Evolutionary conservation across 1,284 basidiomycete species (phyloP), one percentile per base, ranked within the genome.

Genomic region (Moniliella sp.): DNA sequence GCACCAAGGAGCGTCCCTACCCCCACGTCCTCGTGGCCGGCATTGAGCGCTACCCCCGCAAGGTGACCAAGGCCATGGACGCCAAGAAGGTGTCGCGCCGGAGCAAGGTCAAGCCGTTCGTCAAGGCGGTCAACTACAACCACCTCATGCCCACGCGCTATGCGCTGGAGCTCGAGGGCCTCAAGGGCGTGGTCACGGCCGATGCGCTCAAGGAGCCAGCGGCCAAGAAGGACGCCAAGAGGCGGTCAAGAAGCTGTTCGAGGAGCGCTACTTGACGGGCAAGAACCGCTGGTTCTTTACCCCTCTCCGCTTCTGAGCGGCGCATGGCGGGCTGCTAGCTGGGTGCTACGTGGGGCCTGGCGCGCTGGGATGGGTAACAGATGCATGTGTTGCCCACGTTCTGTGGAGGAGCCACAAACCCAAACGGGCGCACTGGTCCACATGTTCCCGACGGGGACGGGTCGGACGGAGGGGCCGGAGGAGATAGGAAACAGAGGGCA

Each of bases 221-320:
- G 41, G 52, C 55, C 41, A 49, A 51, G 34, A 48, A 57, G 45
- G 56, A 55, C 21, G 54, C 56, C 39, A 56, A 50, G 48, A 56
- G 54, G 44, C 43, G 37, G 42, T 58, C 42, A 57, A 57, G 51
- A 47, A 46, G 39, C 47, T 59, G 30, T 57, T 59, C 36, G 56
- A 59, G 48, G 54, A 59, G 45, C 55, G 54, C 37, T 59, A 57
- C 51, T 39, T 42, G 23, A 47, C 46, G 27, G 56, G 56, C 48
- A 59, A 59, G 56, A 59, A 57, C 56, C 48, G 50, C 43, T 31
- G 52, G 51, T 56, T 59, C 54, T 59, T 59, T 46, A 50, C 50
- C 27, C 48, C 53, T 28, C 56, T 59, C 34, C 51, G 56, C 14
- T 50, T 53, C 50, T 58, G 53, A 46, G 37, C 28, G 33, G n/a